Evolutionary conservation across 129 eudicot species (phyloP), one percentile per base, ranked within the genome.

Genomic region (Solidago caesia): DNA sequence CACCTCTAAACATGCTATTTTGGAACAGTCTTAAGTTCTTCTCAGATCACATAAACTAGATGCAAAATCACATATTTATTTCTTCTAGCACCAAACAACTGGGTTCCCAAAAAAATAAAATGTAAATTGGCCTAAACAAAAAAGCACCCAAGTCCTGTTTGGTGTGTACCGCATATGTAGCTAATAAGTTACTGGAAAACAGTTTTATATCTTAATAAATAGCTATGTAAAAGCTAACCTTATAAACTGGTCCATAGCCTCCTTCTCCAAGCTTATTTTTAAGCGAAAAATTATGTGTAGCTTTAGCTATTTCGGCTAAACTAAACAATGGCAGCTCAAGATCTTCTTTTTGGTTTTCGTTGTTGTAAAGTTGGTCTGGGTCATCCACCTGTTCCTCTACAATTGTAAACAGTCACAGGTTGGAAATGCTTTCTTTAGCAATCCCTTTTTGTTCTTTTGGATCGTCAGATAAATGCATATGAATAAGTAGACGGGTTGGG

Each of bases 191-290:
- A 29, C 39, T 29, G 39, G 39, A 29, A 29, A 29, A 1, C 2
- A n/a, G 39, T 29, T 1, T 29, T 29, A 29, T 1, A 29, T 29
- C 39, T 29, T 29, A 29, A 7, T 25, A 25, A 60, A 21, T 21
- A 25, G 47, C 16, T n/a, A 25, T 63, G 16, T 39, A 44, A 67
- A 56, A 44, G 48, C 73, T 39, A 64, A 84, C 86, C 88, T 81
- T 83, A 76, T 81, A 86, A 70, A 86, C 87, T 0, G 87, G 83
- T 45, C 90, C 88, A 81, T 85, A 88, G 25, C 88, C 90, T 45
- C 91, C 91, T 76, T 83, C 88, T 72, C 91, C 91, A 49, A 87
- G 82, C 71, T 81, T 87, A 76, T 87, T 81, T 13, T 76, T 71
- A 7, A 46, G 11, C 2, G 91, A 81, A 63, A 87, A 87, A 51